Conservation (phyloP, 2,329 filamentous ascomycete genomes). For the Penicillium sp. region DNA sequence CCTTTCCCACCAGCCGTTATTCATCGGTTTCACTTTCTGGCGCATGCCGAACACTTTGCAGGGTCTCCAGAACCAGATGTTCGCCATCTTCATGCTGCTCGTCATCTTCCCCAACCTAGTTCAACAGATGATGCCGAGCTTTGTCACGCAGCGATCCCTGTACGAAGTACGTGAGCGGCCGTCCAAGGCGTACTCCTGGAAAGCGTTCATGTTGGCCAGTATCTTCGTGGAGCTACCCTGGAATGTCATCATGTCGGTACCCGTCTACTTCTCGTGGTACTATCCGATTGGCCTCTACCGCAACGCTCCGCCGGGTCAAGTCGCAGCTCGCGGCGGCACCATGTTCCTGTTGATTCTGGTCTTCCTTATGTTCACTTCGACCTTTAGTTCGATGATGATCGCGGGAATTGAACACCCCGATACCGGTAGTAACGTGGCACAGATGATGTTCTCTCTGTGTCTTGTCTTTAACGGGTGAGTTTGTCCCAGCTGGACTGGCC, state of each 20-base stretch:
- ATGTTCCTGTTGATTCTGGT: slow-evolving; percentile 59
- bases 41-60: slow-evolving; percentile 62
- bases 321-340: slow-evolving; percentile 51
- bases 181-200: slow-evolving; percentile 75
- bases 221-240: slow-evolving; percentile 79
- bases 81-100: slow-evolving; percentile 70
- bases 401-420: slow-evolving; percentile 61
- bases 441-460: slow-evolving; percentile 52
- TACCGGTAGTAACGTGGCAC: slow-evolving; percentile 57
- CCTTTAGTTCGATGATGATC: slow-evolving; percentile 68
- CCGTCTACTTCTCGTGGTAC: slow-evolving; percentile 70
- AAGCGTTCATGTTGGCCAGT: slow-evolving; percentile 73
- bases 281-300: slow-evolving; percentile 50
- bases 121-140: slow-evolving; percentile 64
- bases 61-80: slow-evolving; percentile 77
- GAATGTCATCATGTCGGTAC: slow-evolving; percentile 65
- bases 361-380: slow-evolving; percentile 63
- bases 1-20: slow-evolving; percentile 50
- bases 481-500: not conserved
- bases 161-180: slow-evolving; percentile 80
- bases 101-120: slow-evolving; percentile 47
- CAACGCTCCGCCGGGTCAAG: slow-evolving; percentile 33
- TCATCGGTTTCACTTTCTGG: slow-evolving; percentile 74
- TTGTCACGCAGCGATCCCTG: slow-evolving; percentile 69
- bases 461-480: slow-evolving; percentile 49